Base-by-base conservation (phyloP, 495 filamentous ascomycete species). In the Paragyromitra xinjiangensis region DNA sequence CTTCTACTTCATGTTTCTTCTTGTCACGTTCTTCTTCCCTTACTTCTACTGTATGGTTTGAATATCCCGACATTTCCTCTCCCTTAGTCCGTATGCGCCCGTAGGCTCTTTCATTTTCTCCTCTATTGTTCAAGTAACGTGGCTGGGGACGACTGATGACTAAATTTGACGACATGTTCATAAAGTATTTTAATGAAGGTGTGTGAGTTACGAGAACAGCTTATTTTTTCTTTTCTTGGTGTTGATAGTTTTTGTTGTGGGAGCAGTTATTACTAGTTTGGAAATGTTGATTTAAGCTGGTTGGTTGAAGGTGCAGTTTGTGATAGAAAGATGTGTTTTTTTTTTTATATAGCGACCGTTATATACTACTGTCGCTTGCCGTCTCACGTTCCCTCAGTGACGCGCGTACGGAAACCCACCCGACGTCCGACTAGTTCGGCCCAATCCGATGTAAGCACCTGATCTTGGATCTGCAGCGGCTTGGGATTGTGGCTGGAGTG, bases 151-250 rank as follows among this genome's bases (percentile, higher is more conserved):
- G 73, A 70, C 55, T 75, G 56, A 71, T 70, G 66, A 75, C 58
- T 24, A 69, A 75, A 75, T 56, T 75, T 58, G 59, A 71, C 63
- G 67, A 48, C 42, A 51, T 51, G 66, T 64, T 24, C 68, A 26
- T 45, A 71, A 63, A 29, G 39, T 56, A 75, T 64, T 74, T 67
- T 74, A 75, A 61, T 75, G 44, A 63, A 70, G 50, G 68, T 62
- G 24, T 71, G 56, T 16, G 68, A 64, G 44, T 50, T 71, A 37
- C 58, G 51, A 58, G n/a, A 24, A 22, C 22, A 22, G 45, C 55
- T 68, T 48, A 3, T 34, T 3, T 34, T 34, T 34, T 34, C 3
- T 34, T 34, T 34, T 34, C 29, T 42, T 24, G 26, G 19, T 69
- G 37, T 59, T 56, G 3, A 34, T n/a, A 53, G 24, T 58, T 69